These are phyloP conservation scores for Trapa incisa DNA, from an alignment of 345 rosid genomes.

Conservation along the genomic window DNA sequence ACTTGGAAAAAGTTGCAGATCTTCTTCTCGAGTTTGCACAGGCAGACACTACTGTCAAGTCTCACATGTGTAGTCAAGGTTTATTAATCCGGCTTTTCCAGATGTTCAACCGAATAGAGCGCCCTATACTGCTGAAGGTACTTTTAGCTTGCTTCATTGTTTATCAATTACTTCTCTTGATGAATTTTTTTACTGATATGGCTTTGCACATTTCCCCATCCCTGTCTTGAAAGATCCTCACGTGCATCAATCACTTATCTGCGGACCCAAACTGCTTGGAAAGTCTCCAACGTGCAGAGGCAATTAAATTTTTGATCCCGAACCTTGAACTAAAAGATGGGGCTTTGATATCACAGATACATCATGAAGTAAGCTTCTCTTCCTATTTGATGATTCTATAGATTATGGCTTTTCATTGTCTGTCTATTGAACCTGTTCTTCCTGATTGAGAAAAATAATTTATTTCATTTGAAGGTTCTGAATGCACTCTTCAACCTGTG, in stretches of 20 bases:
- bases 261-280: conserved; percentile 94
- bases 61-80: conserved; percentile 89
- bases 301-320: conserved; percentile 85
- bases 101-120: conserved; percentile 83
- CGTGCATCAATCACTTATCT: conserved; percentile 81
- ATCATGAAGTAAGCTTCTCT: conserved; percentile 56
- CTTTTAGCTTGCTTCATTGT: not conserved
- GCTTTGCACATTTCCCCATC: conserved; percentile 1
- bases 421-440: not conserved
- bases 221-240: conserved; percentile 45
- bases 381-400: not conserved
- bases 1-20: conserved; percentile 93
- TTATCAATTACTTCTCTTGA: conserved; percentile 3
- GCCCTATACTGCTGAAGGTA: conserved; percentile 84
- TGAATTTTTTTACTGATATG: not conserved
- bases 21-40: conserved; percentile 94
- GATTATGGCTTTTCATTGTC: not conserved
- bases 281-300: conserved; percentile 93
- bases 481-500: conserved; percentile 89
- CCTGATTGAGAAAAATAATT: not conserved
- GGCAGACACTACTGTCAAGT: conserved; percentile 88
- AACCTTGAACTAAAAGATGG: conserved; percentile 92
- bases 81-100: conserved; percentile 82
- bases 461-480: conserved; percentile 65
- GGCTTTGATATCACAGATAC: conserved; percentile 67